Conservation (phyloP, 805 yeast genomes). For the Yarrowia hollandica region DNA sequence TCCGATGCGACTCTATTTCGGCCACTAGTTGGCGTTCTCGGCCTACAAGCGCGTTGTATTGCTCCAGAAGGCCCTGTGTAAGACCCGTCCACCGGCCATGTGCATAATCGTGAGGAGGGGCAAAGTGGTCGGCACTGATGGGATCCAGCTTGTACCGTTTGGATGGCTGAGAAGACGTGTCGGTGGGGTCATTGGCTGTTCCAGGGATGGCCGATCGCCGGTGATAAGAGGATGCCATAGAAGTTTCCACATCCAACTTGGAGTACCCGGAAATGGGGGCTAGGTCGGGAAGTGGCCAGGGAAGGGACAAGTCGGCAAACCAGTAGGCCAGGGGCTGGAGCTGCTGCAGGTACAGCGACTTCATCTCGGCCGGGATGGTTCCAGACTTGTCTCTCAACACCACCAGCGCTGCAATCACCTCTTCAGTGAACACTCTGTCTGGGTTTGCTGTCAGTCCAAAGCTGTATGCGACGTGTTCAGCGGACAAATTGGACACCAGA, state of each 20-base stretch:
- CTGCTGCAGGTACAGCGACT: slow-evolving; percentile 70
- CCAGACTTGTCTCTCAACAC: slow-evolving; percentile 83
- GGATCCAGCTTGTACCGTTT: slow-evolving; percentile 62
- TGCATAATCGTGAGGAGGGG: slow-evolving; percentile 39
- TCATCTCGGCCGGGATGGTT: slow-evolving; percentile 70
- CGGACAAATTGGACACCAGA: slow-evolving; percentile 73
- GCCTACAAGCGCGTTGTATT: slow-evolving; percentile 3
- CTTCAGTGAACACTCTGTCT: slow-evolving; percentile 53
- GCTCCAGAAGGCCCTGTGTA: slow-evolving; percentile 20
- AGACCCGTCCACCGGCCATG: slow-evolving; percentile 29
- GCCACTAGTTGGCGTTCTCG: slow-evolving; percentile 33
- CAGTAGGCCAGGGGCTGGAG: slow-evolving; percentile 63
- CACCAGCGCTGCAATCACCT: slow-evolving; percentile 77
- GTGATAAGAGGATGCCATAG: slow-evolving; percentile 38
- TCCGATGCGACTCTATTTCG: slow-evolving; percentile 52
- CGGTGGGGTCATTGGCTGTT: slow-evolving; percentile 27
- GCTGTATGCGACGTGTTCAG: slow-evolving; percentile 73
- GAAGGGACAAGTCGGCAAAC: slow-evolving; percentile 49
- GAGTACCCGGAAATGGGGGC: slow-evolving; percentile 61
- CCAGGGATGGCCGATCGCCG: slow-evolving; percentile 26
- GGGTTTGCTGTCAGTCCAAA: slow-evolving; percentile 43
- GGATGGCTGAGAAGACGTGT: slow-evolving; percentile 48
- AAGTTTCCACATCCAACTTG: slow-evolving; percentile 75
- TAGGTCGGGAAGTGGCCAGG: slow-evolving; percentile 82
- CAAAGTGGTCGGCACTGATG: slow-evolving; percentile 48